These are phyloP conservation scores for Coemansia sp. DNA, from an alignment of 192 early-diverging fungal genomes.

Conservation along the genomic window DNA sequence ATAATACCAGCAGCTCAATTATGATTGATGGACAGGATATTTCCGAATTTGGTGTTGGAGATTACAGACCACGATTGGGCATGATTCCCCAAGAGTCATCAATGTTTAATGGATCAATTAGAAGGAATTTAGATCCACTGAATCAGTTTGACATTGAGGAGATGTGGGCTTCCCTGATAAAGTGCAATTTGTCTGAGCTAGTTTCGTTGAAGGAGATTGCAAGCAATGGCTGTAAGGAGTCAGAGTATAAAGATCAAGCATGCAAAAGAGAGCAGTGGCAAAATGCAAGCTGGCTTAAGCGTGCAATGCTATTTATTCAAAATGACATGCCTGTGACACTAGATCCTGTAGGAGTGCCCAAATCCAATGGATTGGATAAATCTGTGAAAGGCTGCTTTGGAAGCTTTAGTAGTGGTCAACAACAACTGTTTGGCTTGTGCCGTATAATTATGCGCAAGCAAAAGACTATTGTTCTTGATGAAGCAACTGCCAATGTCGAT, in stretches of 20 bases:
- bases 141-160: constrained; percentile 17
- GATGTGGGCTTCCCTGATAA: constrained; percentile 23
- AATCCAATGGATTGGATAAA: neutral
- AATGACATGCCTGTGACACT: neutral
- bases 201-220: neutral
- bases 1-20: constrained; percentile 59
- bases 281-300: constrained; percentile 9
- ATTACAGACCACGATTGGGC: constrained; percentile 57
- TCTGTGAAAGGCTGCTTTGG: neutral
- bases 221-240: neutral
- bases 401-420: no score
- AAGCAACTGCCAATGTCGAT: no score
- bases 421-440: no score
- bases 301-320: constrained; percentile 4
- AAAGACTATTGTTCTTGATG: no score
- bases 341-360: neutral
- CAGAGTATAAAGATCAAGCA: neutral
- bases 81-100: constrained; percentile 68
- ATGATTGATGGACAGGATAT: constrained; percentile 80
- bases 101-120: constrained; percentile 64
- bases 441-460: no score
- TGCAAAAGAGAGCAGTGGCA: constrained; percentile 12
- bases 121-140: constrained; percentile 71
- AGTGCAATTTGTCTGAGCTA: constrained; percentile 16
- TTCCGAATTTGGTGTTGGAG: constrained; percentile 66